Evolutionary conservation across 164 flowering plant genomes (phyloP).

Genomic region (Warburgia ugandensis): DNA sequence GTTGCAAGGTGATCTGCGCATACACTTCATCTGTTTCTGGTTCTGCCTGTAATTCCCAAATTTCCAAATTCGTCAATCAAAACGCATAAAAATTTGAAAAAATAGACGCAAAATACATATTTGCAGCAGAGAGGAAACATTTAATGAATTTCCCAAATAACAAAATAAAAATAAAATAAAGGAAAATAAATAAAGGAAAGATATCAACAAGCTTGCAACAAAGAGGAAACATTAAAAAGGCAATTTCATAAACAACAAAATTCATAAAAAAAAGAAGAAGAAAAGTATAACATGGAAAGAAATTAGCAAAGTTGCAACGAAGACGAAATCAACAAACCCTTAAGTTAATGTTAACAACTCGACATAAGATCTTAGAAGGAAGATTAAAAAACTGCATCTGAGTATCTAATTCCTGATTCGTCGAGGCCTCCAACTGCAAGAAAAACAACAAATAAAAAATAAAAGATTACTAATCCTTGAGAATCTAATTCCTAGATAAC

Average conservation of each 20-base stretch:
- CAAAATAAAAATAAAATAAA: too few species aligned
- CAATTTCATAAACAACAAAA: background rate
- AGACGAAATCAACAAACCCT: conserved; percentile 29
- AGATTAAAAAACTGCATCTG: conserved; percentile 51
- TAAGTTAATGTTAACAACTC: conserved; percentile 46
- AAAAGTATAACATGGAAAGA: too few species aligned
- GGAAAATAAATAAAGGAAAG: background rate
- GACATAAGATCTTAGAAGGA: conserved; percentile 70
- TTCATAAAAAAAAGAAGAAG: background rate
- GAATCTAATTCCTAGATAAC: too few species aligned
- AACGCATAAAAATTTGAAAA: too few species aligned
- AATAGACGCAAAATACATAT: too few species aligned
- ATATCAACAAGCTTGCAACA: conserved; percentile 5
- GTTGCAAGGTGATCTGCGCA: conserved; percentile 67
- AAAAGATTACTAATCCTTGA: too few species aligned
- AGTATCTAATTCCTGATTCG: conserved; percentile 66
- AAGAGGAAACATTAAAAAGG: too few species aligned
- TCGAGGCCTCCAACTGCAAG: conserved; percentile 76
- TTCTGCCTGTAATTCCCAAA: conserved; percentile 59
- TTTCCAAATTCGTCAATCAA: too few species aligned
- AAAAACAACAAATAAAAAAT: too few species aligned
- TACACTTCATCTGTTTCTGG: conserved; percentile 84
- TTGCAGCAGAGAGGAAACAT: too few species aligned
- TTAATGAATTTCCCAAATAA: too few species aligned
- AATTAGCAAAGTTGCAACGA: background rate